A percentile compares a stretch with the other conserved stretches of the same genome.
phyloP scores from a whole-genome alignment of 495 filamentous ascomycete genomes.

The Neurospora sp. region DNA sequence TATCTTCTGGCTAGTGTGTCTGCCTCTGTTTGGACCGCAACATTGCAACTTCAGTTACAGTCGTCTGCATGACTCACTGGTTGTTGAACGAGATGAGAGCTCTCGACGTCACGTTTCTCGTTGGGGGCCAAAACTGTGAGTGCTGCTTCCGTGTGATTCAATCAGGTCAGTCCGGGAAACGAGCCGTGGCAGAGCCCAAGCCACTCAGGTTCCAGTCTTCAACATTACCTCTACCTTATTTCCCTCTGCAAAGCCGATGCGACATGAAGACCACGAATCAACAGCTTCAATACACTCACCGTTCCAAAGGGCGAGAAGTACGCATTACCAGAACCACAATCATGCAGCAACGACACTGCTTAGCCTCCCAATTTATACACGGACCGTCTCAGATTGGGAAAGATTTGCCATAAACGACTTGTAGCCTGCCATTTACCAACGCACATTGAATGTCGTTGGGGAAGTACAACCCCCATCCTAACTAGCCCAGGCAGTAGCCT shows the following conservation, averaged over 20 bases:
- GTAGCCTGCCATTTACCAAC: too few relatives aligned
- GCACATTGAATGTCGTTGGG: too few relatives aligned
- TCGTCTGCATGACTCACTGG: not conserved
- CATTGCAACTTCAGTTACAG: not conserved
- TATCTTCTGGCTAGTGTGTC: not conserved
- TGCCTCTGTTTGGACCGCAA: not conserved
- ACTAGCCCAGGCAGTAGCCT: too few relatives aligned
- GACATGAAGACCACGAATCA: not conserved
- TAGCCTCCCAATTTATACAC: too few relatives aligned
- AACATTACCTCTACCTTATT: not conserved
- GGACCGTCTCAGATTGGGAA: too few relatives aligned
- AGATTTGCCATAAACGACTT: too few relatives aligned
- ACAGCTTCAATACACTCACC: not conserved
- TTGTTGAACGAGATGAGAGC: not conserved
- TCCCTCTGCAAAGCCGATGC: not conserved
- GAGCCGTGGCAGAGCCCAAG: not conserved
- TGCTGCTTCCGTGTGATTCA: not conserved
- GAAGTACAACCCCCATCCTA: too few relatives aligned
- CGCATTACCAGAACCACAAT: too few relatives aligned
- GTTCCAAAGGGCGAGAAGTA: too few relatives aligned
- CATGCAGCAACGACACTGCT: too few relatives aligned
- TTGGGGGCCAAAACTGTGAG: not conserved
- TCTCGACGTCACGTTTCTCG: not conserved
- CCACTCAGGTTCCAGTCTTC: not conserved
- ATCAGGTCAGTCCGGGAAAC: not conserved